Conservation (phyloP, 805 yeast genomes). For the Saccharomycopsis olivae region DNA sequence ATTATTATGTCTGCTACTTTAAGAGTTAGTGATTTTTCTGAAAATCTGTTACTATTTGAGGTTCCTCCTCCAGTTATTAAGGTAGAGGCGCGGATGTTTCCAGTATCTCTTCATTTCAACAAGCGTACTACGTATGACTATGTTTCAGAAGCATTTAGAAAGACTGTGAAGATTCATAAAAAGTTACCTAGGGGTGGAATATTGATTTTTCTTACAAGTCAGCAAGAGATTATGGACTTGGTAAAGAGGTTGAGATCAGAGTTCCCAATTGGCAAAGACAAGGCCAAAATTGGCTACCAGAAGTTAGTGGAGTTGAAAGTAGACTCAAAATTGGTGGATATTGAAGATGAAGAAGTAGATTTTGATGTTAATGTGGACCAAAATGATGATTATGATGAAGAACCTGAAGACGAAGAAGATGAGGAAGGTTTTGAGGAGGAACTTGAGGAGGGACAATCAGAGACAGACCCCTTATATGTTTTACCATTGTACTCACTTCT, state of each 20-base stretch:
- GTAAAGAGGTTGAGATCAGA: slow-evolving; percentile 59
- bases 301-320: slow-evolving; percentile 25
- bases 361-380: slow-evolving; percentile 29
- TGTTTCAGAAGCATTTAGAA: slow-evolving; percentile 75
- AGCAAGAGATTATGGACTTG: slow-evolving; percentile 73
- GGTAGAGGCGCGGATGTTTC: slow-evolving; percentile 88
- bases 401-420: slow-evolving; percentile 35
- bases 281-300: slow-evolving; percentile 21
- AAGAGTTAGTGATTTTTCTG: slow-evolving; percentile 87
- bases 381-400: slow-evolving; percentile 24
- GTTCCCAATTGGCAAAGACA: slow-evolving; percentile 38
- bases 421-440: slow-evolving; percentile 62
- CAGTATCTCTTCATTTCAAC: slow-evolving; percentile 87
- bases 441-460: slow-evolving; percentile 59
- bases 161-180: slow-evolving; percentile 78
- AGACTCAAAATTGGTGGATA: slow-evolving; percentile 47
- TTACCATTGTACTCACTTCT: slow-evolving; percentile 85
- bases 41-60: slow-evolving; percentile 58
- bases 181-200: slow-evolving; percentile 91
- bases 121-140: slow-evolving; percentile 69
- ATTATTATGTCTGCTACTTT: slow-evolving; percentile 96
- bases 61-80: slow-evolving; percentile 77
- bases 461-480: slow-evolving; percentile 73
- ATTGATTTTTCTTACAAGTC: slow-evolving; percentile 86
- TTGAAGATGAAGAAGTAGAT: slow-evolving; percentile 86